Evolutionary conservation across 331 rosid species (phyloP), one percentile per base, ranked within the genome.

Genomic region (Ulmus americana): DNA sequence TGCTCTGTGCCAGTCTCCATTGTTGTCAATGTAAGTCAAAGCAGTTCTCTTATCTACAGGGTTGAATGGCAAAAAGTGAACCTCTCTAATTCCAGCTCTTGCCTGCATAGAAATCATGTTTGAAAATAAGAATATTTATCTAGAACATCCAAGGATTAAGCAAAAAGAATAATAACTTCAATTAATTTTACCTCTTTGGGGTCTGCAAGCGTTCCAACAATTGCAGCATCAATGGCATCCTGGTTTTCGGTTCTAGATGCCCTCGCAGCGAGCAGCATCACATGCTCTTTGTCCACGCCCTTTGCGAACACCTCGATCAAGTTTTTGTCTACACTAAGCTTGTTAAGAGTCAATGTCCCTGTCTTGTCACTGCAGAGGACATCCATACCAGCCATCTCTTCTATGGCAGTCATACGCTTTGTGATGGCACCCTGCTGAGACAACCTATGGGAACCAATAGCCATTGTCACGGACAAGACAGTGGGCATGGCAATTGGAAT

Each of bases 401-500:
- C 99, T 51, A 94, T 94, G 70, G 99, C 99, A 14, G 99, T 94
- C 99, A 94, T 94, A 41, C 99, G 73, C 81, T 94, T 94, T 57
- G 99, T 94, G 82, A 94, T 94, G 28, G 99, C 99, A 55, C 99
- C 99, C 59, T 94, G 99, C 79, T 89, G 95, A 64, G 99, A 87
- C 45, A 94, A 87, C 81, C 86, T 82, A 83, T 94, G 99, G 62
- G 99, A 94, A 15, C 99, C 99, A 65, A 94, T 94, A 74, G 98
- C 98, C 95, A 92, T 92, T 6, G 98, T 92, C 44, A 92, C 98
- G 8, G 98, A 92, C 88, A 94, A 63, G 82, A 94, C 99, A 5
- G 99, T 94, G 4, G 99, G 99, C 99, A 94, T 94, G 63, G 99
- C 99, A 77, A 94, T 94, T 39, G 99, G 99, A 20, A 94, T 94